Evolutionary conservation across 805 yeast genomes (phyloP).

Genomic region (Ascoidea tarda): DNA sequence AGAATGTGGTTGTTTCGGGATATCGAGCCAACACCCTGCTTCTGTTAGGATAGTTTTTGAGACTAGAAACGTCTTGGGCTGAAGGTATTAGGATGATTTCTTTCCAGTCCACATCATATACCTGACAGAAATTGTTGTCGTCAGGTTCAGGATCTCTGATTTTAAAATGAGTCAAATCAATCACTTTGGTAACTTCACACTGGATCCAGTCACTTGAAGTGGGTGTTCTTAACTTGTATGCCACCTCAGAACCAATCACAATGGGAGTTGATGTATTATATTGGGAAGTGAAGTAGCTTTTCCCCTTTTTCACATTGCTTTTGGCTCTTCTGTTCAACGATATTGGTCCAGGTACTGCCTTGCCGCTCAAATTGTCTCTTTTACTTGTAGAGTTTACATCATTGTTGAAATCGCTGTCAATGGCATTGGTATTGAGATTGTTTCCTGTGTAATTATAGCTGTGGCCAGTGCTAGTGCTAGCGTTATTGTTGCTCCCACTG

Average conservation of each 20-base stretch:
- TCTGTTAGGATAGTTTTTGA: constrained; percentile 53
- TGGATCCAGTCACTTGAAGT: constrained; percentile 91
- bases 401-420: background rate
- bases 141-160: constrained; percentile 98
- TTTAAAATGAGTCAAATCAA: constrained; percentile 47
- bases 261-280: constrained; percentile 48
- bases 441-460: too few relatives aligned
- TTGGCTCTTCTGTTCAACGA: constrained; percentile 16
- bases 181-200: constrained; percentile 71
- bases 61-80: constrained; percentile 20
- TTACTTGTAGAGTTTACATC: background rate
- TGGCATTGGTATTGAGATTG: background rate
- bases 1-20: constrained; percentile 96
- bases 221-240: constrained; percentile 54
- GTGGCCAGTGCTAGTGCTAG: background rate
- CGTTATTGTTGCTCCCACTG: constrained; percentile 7
- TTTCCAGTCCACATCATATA: constrained; percentile 69
- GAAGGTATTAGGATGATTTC: constrained; percentile 69
- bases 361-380: background rate
- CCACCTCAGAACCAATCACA: constrained; percentile 67
- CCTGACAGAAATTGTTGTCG: constrained; percentile 76
- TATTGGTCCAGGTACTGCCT: background rate
- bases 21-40: constrained; percentile 82
- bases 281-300: constrained; percentile 35
- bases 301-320: constrained; percentile 22